Conservation (phyloP, 1,139 yeast genomes). For the Yamadazyma diospyri region DNA sequence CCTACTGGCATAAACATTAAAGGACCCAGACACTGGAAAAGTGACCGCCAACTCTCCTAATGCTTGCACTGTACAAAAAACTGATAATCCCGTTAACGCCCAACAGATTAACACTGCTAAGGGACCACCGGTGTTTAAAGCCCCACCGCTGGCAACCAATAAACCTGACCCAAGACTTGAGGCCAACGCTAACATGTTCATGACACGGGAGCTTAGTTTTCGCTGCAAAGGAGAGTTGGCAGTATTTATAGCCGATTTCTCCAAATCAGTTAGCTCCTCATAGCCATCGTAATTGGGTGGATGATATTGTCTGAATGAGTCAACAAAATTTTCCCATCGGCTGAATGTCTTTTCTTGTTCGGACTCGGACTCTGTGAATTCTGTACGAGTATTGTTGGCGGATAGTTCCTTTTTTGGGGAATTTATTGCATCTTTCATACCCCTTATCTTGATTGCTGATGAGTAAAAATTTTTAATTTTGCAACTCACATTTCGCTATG, state of each 20-base stretch:
- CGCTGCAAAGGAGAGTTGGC: slow-evolving; percentile 39
- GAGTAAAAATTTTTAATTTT: slow-evolving; percentile 4
- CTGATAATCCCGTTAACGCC: slow-evolving; percentile 24
- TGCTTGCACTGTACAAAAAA: slow-evolving; percentile 37
- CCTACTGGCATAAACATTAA: slow-evolving; percentile 36
- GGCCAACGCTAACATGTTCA: slow-evolving; percentile 74
- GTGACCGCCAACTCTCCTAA: slow-evolving; percentile 38
- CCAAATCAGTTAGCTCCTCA: slow-evolving; percentile 28
- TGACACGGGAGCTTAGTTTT: slow-evolving; percentile 30
- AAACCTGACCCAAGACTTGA: slow-evolving; percentile 70
- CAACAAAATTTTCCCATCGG: slow-evolving; percentile 36
- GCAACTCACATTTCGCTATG: slow-evolving; percentile 4
- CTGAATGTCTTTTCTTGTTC: not conserved
- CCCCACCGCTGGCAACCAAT: slow-evolving; percentile 30
- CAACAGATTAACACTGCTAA: slow-evolving; percentile 60
- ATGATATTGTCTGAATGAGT: slow-evolving; percentile 31
- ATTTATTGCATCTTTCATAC: not conserved
- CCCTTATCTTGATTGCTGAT: slow-evolving; percentile 1
- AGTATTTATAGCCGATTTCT: slow-evolving; percentile 33
- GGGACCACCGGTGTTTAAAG: slow-evolving; percentile 58
- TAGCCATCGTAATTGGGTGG: slow-evolving; percentile 18
- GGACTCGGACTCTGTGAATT: not conserved
- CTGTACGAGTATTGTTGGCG: not conserved
- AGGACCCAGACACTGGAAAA: slow-evolving; percentile 40
- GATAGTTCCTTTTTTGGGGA: not conserved